phyloP scores from a whole-genome alignment of 306 rosid genomes.

The Quercus ilex region DNA sequence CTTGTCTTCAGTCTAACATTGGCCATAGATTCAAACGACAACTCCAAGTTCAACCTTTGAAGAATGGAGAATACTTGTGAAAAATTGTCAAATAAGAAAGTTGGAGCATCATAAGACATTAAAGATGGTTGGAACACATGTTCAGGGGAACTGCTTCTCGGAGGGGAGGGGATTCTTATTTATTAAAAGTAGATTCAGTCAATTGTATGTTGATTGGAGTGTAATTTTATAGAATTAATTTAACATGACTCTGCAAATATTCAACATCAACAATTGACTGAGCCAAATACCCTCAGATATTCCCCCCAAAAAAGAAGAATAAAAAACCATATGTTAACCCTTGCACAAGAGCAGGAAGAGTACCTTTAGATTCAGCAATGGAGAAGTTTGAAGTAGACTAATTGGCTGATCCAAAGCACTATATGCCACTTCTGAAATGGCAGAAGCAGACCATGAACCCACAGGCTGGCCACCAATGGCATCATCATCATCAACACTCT shows the following conservation, averaged over 20 bases:
- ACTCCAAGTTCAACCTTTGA: neutral
- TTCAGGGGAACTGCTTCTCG: neutral
- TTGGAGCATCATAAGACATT: neutral
- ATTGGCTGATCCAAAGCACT: conserved; percentile 96
- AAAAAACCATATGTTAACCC: neutral
- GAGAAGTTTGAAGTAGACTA: conserved; percentile 89
- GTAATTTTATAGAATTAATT: neutral
- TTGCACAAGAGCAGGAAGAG: neutral
- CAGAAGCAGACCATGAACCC: conserved; percentile 89
- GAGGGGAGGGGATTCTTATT: neutral
- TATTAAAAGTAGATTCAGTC: neutral
- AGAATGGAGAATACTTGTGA: neutral
- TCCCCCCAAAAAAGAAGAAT: neutral
- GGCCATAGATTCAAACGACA: no score
- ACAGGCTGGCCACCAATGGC: conserved; percentile 68
- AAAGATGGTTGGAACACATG: neutral
- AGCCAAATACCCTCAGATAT: neutral
- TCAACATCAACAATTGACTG: neutral
- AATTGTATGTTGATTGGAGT: neutral
- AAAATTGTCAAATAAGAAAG: neutral
- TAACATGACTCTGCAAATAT: neutral
- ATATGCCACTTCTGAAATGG: conserved; percentile 94
- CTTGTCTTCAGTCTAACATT: neutral
- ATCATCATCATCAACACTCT: conserved; percentile 16
- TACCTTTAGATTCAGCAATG: conserved; percentile 80